These are phyloP conservation scores for Acanthamoeba quina DNA, from an alignment of 208 protist genomes.

Conservation along the genomic window DNA sequence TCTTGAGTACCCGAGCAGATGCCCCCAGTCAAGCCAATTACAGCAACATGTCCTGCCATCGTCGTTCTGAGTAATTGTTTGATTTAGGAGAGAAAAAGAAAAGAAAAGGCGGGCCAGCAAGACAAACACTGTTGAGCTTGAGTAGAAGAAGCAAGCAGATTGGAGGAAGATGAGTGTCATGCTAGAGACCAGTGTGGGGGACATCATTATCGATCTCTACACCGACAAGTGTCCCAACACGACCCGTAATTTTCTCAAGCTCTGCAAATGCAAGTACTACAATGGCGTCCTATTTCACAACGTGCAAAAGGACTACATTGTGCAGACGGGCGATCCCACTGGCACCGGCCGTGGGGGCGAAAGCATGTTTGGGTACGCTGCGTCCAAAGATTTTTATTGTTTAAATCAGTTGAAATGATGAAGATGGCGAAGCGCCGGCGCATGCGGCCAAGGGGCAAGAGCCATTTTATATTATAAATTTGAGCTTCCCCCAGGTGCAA, in stretches of 20 bases:
- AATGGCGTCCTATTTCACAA: conserved; percentile 93
- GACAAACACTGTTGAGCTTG: too few species aligned
- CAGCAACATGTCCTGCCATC: neutral
- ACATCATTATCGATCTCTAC: conserved; percentile 94
- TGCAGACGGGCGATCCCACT: conserved; percentile 92
- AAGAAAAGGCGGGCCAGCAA: neutral
- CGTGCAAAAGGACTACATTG: conserved; percentile 91
- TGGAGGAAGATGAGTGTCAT: conserved; percentile 91
- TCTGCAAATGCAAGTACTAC: conserved; percentile 97
- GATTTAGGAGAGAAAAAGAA: neutral
- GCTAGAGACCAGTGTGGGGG: conserved; percentile 93
- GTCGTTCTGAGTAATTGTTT: neutral
- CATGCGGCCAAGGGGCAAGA: neutral
- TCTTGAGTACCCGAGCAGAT: neutral
- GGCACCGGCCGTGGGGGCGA: conserved; percentile 89
- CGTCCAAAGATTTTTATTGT: neutral
- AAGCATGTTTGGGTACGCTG: conserved; percentile 86
- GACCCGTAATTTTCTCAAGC: conserved; percentile 94
- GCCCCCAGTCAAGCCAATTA: conserved; percentile 9
- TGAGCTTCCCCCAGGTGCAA: conserved; percentile 1
- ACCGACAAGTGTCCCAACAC: conserved; percentile 90
- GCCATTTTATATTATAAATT: neutral
- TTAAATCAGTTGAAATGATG: neutral
- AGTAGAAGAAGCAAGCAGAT: neutral
- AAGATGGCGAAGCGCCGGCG: neutral